phyloP scores from a whole-genome alignment of 257 asterid species.

The Coffea eugenioides region DNA sequence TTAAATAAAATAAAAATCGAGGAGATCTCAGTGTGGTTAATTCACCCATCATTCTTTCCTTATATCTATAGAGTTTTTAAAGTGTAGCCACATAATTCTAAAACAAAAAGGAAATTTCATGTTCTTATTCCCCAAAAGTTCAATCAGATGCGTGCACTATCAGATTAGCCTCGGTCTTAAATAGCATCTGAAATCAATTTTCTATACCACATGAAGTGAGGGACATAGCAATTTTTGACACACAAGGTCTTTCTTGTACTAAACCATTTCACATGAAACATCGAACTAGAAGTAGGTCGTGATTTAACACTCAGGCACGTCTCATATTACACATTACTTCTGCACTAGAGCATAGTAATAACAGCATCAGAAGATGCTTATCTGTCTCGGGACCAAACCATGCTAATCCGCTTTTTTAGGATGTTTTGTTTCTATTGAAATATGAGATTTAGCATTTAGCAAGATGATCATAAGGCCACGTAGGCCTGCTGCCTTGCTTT shows the following conservation, averaged over 20 bases:
- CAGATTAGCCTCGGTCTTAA: too few species aligned
- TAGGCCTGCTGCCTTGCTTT: neutral
- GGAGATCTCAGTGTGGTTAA: too few species aligned
- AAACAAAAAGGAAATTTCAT: too few species aligned
- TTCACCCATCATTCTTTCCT: too few species aligned
- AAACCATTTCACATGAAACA: constrained; percentile 41
- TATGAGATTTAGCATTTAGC: neutral
- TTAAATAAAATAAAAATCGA: too few species aligned
- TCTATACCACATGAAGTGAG: constrained; percentile 62
- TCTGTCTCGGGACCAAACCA: neutral
- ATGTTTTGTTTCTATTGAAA: neutral
- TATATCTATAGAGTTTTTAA: too few species aligned
- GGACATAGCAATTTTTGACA: constrained; percentile 71
- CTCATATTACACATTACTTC: neutral
- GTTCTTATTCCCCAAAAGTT: too few species aligned
- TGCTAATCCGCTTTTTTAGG: neutral
- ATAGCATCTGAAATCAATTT: neutral
- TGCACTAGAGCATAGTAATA: neutral
- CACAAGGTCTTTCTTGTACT: constrained; percentile 40
- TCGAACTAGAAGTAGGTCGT: neutral
- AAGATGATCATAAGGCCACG: neutral
- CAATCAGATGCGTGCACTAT: too few species aligned
- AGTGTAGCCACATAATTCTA: too few species aligned
- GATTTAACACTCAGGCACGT: neutral
- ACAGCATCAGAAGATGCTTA: neutral